Evolutionary conservation across 305 asterid genomes (phyloP), one percentile per base, ranked within the genome.

Genomic region (Plantago rigida): DNA sequence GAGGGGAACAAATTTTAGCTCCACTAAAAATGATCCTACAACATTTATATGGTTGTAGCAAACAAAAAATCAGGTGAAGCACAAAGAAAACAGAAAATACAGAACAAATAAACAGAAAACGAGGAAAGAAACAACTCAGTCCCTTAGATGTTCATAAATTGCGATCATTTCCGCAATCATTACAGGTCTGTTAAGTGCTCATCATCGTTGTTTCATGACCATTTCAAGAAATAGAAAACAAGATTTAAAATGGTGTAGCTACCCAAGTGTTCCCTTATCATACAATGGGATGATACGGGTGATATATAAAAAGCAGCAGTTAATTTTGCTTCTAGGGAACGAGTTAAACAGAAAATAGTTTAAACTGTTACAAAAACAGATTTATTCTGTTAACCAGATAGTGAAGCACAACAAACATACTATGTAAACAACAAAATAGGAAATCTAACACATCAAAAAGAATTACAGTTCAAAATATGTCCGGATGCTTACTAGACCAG

Each of bases 251-350:
- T 14, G 11, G 47, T 17, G n/a, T 69, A 75, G 79, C 76, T 65
- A 70, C 75, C 52, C 67, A 44, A 39, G 54, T 63, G 47, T 57
- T 51, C 63, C 55, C 68, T 77, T 64, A 67, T 19, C 57, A 53
- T 44, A 64, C 0, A 24, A n/a, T 31, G 7, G 9, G 24, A 1
- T 0, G n/a, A 39, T 2, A 39, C 46, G 65, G 68, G 19, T 13
- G 34, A 1, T 47, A 8, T 53, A 26, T 44, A 13, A 53, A 24
- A 70, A 68, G 67, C 78, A 71, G 62, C 85, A n/a, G 13, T 13
- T n/a, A 24, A 5, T 83, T 0, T 81, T n/a, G 84, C 84, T 83
- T 81, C 87, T 49, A 81, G 89, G 83, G 89, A 83, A 78, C 84
- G 82, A 83, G 90, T 73, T 60, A 31, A 69, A 36, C 50, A 56